Evolutionary conservation across 805 yeast species (phyloP), one percentile per base, ranked within the genome.

Genomic region (Yueomyces sinensis): DNA sequence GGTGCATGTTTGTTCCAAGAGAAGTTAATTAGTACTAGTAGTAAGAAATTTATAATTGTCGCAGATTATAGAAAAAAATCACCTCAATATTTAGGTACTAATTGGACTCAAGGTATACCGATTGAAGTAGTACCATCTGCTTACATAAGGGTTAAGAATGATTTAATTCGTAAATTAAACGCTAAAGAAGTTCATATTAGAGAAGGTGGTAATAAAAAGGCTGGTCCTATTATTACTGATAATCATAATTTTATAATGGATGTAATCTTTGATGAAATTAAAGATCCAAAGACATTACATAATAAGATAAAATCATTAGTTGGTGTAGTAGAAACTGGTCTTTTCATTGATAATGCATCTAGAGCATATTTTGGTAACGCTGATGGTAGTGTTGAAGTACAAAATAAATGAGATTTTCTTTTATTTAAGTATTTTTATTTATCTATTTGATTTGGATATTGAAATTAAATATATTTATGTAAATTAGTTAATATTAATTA

Each of bases 1-100:
- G 99, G 99, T 29, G 99, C 96, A 2, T 91, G 99, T 58, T 66
- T 86, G 42, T 79, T 91, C 62, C 98, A 89, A 62, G 99, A 91
- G 58, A 91, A 91, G 61, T 67, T 91, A 35, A 95, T 91, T 13
- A 95, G 95, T 14, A 69, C 73, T 37, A 74, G 83, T 41, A 75
- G 95, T 3, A 63, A 70, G 38, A 71, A 70, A 47, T 86, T 89
- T 51, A 65, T 91, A 19, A 68, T 89, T 16, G 96, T 91, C 34
- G 98, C 97, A 2, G 98, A 91, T 59, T 79, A 74, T 54, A 68
- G 95, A 51, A 91, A 91, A 62, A 77, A 74, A 50, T 75, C 93
- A 16, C 66, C 72, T 17, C 52, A 65, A 25, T 54, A 56, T 30
- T 68, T 91, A 46, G 97, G 98, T 27, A 65, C 70, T 19, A 65